Evolutionary conservation across 2,329 filamentous ascomycete species (phyloP), one percentile per base, ranked within the genome.

Genomic region (Aspergillus versicolor): DNA sequence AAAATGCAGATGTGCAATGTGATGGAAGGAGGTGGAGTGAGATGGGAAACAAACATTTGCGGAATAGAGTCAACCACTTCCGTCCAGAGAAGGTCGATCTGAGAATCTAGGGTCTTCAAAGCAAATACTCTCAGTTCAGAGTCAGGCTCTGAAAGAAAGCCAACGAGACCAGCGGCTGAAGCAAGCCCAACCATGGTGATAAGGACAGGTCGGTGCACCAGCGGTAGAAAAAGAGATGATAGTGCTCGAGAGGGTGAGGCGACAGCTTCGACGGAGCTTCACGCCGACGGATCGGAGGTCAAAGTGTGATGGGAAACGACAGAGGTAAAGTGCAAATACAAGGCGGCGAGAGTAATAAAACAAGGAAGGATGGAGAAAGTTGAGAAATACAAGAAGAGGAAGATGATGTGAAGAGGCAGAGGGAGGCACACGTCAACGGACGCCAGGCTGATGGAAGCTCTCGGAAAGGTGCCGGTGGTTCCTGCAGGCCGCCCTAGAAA

Each of bases 1-100:
- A 24, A 13, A 13, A 12, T 13, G 21, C 12, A 19, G 34, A 22
- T 9, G 21, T 17, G 19, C 27, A 41, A 22, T 9, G 17, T 15
- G 19, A 54, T 38, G 27, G 19, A 45, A 34, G 9, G 37, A 19
- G 19, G 22, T 48, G 13, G 34, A 48, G n/a, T 19, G 59, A 55
- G 38, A 19, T 38, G 47, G 27, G 32, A 48, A 24, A 77, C 86
- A 77, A 84, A 97, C 93, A 99, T 97, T 78, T 96, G 88, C 71
- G 89, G 92, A 70, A 99, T 85, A 58, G 91, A 89, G 56, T 89
- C 91, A 52, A 94, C 93, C 63, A 99, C 92, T 78, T 99, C 94
- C 61, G 92, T 95, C 94, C 94, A 99, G 66, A 99, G 86, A 63
- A 93, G 89, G 76, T 97, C 92, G 69, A 99, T 96, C 72, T 97